These are phyloP conservation scores for Claviceps purpurea DNA, from an alignment of 2,329 filamentous ascomycete genomes.

Conservation along the genomic window DNA sequence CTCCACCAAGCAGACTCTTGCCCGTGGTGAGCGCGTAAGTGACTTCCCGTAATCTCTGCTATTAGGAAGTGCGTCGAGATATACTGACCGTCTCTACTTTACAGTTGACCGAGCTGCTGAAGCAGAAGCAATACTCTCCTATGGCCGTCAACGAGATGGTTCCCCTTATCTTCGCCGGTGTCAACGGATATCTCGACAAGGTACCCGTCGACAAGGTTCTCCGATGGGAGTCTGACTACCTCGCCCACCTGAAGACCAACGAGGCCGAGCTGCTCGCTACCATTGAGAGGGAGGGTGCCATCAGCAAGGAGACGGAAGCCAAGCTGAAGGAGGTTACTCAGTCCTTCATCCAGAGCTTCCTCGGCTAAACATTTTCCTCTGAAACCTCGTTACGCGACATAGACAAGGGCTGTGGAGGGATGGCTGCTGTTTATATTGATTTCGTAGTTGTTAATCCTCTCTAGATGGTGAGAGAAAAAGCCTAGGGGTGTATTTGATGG, in stretches of 20 bases:
- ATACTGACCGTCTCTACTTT: constrained; percentile 7
- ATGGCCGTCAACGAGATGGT: constrained; percentile 99
- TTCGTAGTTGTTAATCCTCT: constrained; percentile 21
- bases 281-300: constrained; percentile 89
- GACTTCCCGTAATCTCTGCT: background rate
- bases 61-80: background rate
- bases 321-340: constrained; percentile 65
- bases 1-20: constrained; percentile 95
- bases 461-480: constrained; percentile 30
- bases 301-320: constrained; percentile 87
- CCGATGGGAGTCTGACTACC: constrained; percentile 88
- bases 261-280: constrained; percentile 69
- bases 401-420: constrained; percentile 21
- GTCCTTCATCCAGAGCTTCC: constrained; percentile 91
- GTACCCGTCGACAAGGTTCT: constrained; percentile 88
- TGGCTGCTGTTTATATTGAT: constrained; percentile 37
- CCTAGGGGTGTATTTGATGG: constrained; percentile 33
- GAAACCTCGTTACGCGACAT: constrained; percentile 17
- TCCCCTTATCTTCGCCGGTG: constrained; percentile 97
- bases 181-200: constrained; percentile 86
- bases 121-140: constrained; percentile 99
- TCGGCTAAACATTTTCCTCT: constrained; percentile 31
- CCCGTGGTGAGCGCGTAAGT: constrained; percentile 92
- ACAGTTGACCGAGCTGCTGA: constrained; percentile 85
- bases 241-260: constrained; percentile 82